These are phyloP conservation scores for Euphorbia peplus DNA, from an alignment of 345 rosid genomes.

Conservation along the genomic window DNA sequence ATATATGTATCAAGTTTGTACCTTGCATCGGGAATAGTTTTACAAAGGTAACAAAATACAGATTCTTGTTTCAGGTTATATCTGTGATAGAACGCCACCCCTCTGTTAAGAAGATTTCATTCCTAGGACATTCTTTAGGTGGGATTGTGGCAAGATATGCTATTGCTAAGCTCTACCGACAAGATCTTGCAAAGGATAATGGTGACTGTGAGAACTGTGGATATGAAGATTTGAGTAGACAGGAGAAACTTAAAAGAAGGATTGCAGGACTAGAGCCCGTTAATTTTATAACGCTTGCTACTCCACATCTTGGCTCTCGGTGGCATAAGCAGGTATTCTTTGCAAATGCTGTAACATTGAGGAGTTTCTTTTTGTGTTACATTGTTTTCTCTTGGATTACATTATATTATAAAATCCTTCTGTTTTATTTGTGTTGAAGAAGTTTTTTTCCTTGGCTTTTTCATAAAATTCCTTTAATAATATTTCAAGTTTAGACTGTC, in stretches of 20 bases:
- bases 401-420: neutral
- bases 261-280: constrained; percentile 80
- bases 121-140: constrained; percentile 84
- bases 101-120: constrained; percentile 62
- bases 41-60: neutral
- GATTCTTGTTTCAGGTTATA: constrained; percentile 54
- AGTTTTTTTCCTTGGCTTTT: neutral
- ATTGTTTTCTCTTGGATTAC: neutral
- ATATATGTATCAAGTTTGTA: neutral
- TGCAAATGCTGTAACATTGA: constrained; percentile 4
- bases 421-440: neutral
- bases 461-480: neutral
- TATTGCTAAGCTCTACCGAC: constrained; percentile 64
- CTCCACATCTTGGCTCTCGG: constrained; percentile 87
- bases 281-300: constrained; percentile 77
- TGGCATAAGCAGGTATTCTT: constrained; percentile 76
- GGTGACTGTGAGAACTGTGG: constrained; percentile 29
- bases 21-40: constrained; percentile 9
- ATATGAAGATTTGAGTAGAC: constrained; percentile 21
- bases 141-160: constrained; percentile 86
- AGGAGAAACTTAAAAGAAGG: constrained; percentile 40
- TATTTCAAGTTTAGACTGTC: neutral
- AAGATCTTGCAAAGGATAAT: constrained; percentile 32
- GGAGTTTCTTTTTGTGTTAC: neutral
- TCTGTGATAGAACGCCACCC: constrained; percentile 53